Conservation (phyloP, 192 early-diverging fungal genomes). For the Dispira simplex region DNA sequence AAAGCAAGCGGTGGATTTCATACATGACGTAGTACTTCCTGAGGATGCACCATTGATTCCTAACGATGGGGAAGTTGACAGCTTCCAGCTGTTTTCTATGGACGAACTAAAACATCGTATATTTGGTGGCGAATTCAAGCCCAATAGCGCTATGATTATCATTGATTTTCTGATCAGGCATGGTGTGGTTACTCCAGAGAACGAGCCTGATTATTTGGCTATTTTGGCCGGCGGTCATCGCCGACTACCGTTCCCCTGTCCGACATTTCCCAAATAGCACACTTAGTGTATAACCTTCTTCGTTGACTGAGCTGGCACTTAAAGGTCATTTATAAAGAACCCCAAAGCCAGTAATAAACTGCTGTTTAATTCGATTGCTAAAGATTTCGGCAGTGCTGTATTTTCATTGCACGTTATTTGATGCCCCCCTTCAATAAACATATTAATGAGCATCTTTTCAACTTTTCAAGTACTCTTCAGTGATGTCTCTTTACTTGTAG, state of each 20-base stretch:
- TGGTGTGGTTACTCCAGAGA: conserved; percentile 50
- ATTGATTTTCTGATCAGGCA: conserved; percentile 81
- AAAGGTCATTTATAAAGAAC: too few relatives aligned
- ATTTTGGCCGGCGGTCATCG: conserved; percentile 50
- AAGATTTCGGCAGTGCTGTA: too few relatives aligned
- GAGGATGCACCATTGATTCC: conserved; percentile 40
- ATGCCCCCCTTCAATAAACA: too few relatives aligned
- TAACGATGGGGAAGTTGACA: conserved; percentile 75
- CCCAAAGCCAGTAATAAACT: too few relatives aligned
- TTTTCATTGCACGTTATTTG: too few relatives aligned
- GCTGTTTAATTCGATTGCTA: too few relatives aligned
- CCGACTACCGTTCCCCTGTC: conserved; percentile 47
- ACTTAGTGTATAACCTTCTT: neutral
- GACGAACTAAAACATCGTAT: conserved; percentile 35
- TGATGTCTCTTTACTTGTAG: too few relatives aligned
- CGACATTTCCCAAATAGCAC: conserved; percentile 15
- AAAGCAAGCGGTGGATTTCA: conserved; percentile 71
- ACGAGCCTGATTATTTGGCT: conserved; percentile 68
- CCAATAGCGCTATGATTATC: conserved; percentile 62
- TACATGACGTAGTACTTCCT: conserved; percentile 73
- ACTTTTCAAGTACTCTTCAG: too few relatives aligned
- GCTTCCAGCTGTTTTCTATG: conserved; percentile 53
- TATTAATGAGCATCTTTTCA: too few relatives aligned
- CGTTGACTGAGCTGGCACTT: too few relatives aligned
- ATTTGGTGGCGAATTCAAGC: conserved; percentile 52